A percentile compares a stretch with the other conserved stretches of the same genome.
Evolutionary conservation across 805 yeast species (phyloP).

Genomic region (Yamadazyma sp.): DNA sequence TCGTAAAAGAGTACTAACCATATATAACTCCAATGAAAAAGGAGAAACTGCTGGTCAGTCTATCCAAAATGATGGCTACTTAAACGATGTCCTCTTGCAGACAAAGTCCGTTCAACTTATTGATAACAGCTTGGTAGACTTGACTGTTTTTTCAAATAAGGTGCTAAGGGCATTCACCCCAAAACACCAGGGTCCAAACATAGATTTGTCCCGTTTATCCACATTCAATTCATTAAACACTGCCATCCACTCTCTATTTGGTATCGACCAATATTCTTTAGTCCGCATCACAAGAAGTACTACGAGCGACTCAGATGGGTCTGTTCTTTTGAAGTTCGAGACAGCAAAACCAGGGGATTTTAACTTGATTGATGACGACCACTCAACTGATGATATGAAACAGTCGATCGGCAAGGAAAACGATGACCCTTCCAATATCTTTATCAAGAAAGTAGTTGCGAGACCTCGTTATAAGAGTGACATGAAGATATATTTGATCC

Average conservation of each 20-base stretch:
- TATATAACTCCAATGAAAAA: conserved; percentile 10
- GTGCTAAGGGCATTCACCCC: conserved; percentile 33
- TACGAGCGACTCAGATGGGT: conserved; percentile 50
- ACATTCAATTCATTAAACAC: conserved; percentile 46
- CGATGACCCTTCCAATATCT: conserved; percentile 48
- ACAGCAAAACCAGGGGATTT: conserved; percentile 55
- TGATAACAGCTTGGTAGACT: conserved; percentile 39
- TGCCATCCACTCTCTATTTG: conserved; percentile 46
- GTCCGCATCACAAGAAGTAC: conserved; percentile 57
- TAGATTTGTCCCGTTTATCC: background rate
- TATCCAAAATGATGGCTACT: conserved; percentile 9
- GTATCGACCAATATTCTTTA: conserved; percentile 41
- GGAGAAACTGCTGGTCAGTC: background rate
- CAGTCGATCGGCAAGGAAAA: conserved; percentile 40
- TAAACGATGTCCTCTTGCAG: conserved; percentile 11
- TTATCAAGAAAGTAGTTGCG: conserved; percentile 56
- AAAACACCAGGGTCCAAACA: conserved; percentile 3
- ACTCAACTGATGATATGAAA: conserved; percentile 36
- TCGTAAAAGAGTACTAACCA: conserved; percentile 20
- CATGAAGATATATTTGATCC: conserved; percentile 61
- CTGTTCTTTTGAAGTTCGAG: conserved; percentile 52
- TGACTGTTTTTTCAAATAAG: conserved; percentile 34
- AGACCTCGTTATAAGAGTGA: conserved; percentile 62
- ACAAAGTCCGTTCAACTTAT: conserved; percentile 36
- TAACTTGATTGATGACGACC: conserved; percentile 51